These are phyloP conservation scores for Mucor mucedo DNA, from an alignment of 371 early-diverging fungal genomes.

Conservation along the genomic window DNA sequence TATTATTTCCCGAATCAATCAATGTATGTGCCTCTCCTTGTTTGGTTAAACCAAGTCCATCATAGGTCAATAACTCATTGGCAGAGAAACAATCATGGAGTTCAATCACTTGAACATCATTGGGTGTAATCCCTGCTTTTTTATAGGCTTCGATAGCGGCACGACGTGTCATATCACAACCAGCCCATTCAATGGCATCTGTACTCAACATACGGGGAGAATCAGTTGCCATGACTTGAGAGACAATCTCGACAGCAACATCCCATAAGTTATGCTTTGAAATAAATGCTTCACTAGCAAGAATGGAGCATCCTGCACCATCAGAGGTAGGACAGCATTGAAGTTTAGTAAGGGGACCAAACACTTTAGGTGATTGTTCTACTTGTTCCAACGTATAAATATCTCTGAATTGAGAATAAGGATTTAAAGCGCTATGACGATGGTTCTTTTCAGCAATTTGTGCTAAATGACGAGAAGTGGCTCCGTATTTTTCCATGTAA, in stretches of 20 bases:
- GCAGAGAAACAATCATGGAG: slow-evolving; percentile 86
- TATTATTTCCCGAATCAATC: slow-evolving; percentile 60
- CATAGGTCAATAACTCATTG: slow-evolving; percentile 81
- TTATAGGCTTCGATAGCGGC: slow-evolving; percentile 64
- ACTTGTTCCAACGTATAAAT: slow-evolving; percentile 73
- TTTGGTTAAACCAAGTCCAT: slow-evolving; percentile 73
- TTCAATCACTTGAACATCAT: slow-evolving; percentile 75
- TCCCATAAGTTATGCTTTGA: slow-evolving; percentile 64
- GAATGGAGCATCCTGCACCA: slow-evolving; percentile 72
- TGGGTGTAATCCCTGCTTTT: slow-evolving; percentile 63
- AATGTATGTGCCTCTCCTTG: slow-evolving; percentile 69
- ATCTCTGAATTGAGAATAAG: slow-evolving; percentile 81
- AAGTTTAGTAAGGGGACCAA: slow-evolving; percentile 74
- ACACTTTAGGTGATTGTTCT: slow-evolving; percentile 65
- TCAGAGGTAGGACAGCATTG: slow-evolving; percentile 87
- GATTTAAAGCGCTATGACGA: slow-evolving; percentile 76
- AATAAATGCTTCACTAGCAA: slow-evolving; percentile 75
- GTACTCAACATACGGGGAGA: slow-evolving; percentile 63
- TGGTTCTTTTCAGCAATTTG: slow-evolving; percentile 82
- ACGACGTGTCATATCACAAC: slow-evolving; percentile 73
- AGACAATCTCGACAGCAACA: slow-evolving; percentile 75
- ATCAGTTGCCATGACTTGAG: slow-evolving; percentile 79
- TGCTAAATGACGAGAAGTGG: slow-evolving; percentile 62
- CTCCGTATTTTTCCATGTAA: slow-evolving; percentile 72
- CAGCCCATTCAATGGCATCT: slow-evolving; percentile 72